phyloP scores from a whole-genome alignment of 768 basidiomycete species.

The Mycena chlorophos region DNA sequence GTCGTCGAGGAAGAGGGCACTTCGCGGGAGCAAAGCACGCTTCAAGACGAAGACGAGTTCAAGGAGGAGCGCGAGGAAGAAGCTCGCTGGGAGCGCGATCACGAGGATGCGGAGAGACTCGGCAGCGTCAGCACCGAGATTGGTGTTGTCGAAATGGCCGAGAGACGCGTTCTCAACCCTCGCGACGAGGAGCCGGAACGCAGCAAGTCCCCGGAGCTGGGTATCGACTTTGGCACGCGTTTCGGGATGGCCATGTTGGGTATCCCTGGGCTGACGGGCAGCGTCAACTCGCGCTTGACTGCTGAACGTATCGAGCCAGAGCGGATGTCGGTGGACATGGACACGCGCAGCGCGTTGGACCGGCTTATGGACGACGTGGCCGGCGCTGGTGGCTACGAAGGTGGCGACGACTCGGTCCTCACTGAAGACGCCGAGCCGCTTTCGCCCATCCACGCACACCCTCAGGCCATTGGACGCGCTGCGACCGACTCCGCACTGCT shows the following conservation, averaged over 20 bases:
- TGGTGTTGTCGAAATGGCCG: constrained; percentile 12
- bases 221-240: constrained; percentile 50
- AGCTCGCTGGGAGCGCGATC: constrained; percentile 9
- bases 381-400: constrained; percentile 40
- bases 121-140: constrained; percentile 8
- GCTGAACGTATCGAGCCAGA: constrained; percentile 23
- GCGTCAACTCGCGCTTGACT: constrained; percentile 22
- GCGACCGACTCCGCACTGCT: constrained; percentile 53
- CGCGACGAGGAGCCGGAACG: neutral
- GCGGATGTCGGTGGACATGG: constrained; percentile 56
- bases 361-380: constrained; percentile 72
- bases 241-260: constrained; percentile 43
- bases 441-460: constrained; percentile 21
- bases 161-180: constrained; percentile 1
- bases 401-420: constrained; percentile 37
- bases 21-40: too few relatives aligned
- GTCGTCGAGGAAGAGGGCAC: constrained; percentile 18
- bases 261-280: constrained; percentile 22
- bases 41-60: constrained; percentile 20
- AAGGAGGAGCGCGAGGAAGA: constrained; percentile 23
- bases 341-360: constrained; percentile 74
- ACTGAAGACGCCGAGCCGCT: constrained; percentile 30
- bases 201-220: constrained; percentile 33
- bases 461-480: constrained; percentile 45
- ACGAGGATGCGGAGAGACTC: constrained; percentile 3